Evolutionary conservation across 805 yeast genomes (phyloP).

Genomic region (Blastobotrys americana): DNA sequence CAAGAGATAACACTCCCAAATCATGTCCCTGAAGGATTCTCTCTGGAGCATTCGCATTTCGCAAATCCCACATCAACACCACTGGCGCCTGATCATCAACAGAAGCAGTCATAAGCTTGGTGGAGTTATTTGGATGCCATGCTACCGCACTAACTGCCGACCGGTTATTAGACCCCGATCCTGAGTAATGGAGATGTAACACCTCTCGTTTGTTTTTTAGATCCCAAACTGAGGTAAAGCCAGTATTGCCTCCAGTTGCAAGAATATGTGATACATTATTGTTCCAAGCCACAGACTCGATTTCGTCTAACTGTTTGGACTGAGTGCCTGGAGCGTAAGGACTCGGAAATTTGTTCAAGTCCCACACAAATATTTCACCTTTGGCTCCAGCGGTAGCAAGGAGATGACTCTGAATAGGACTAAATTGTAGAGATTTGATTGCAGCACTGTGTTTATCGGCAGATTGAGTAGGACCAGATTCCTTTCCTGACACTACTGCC

Average conservation of each 20-base stretch:
- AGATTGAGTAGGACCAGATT: constrained; percentile 44
- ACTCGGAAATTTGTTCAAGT: constrained; percentile 50
- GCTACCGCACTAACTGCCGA: constrained; percentile 74
- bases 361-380: constrained; percentile 90
- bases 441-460: constrained; percentile 59
- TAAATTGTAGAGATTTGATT: constrained; percentile 69
- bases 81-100: constrained; percentile 74
- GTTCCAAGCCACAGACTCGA: constrained; percentile 85
- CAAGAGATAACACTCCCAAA: constrained; percentile 81
- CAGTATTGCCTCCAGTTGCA: constrained; percentile 81
- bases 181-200: constrained; percentile 65
- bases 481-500: constrained; percentile 28
- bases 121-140: constrained; percentile 91
- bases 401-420: constrained; percentile 60
- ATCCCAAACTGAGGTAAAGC: constrained; percentile 92
- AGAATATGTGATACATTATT: constrained; percentile 73
- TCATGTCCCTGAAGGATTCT: constrained; percentile 67
- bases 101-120: constrained; percentile 81
- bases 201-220: constrained; percentile 82
- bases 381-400: constrained; percentile 83
- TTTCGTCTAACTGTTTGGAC: constrained; percentile 67
- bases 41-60: constrained; percentile 91
- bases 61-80: constrained; percentile 85
- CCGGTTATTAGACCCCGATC: constrained; percentile 37
- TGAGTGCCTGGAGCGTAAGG: constrained; percentile 69